Conservation (phyloP, 306 rosid genomes). For the Vigna reflexopilosa region DNA sequence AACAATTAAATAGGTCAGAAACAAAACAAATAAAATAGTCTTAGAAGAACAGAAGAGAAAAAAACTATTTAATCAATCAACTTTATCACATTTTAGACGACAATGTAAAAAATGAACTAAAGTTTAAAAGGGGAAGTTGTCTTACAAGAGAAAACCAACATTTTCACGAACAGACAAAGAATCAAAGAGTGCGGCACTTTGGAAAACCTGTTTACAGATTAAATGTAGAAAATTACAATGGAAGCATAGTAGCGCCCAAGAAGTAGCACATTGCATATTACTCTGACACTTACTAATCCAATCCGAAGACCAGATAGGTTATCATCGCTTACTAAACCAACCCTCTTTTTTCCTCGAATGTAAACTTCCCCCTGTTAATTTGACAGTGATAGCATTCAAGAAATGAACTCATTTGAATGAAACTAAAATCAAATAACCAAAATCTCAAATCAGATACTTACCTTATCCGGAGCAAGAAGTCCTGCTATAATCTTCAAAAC, state of each 20-base stretch:
- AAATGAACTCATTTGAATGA: background rate
- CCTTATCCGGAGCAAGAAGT: conserved; percentile 93
- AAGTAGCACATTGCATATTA: conserved; percentile 29
- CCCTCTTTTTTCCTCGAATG: conserved; percentile 83
- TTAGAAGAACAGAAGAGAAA: background rate
- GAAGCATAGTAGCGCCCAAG: conserved; percentile 2
- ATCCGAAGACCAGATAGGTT: conserved; percentile 91
- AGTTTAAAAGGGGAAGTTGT: conserved; percentile 42
- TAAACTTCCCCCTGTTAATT: conserved; percentile 90
- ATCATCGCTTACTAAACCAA: conserved; percentile 87
- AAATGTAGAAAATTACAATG: conserved; percentile 14
- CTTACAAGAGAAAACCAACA: conserved; percentile 99
- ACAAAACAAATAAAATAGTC: conserved; percentile 5
- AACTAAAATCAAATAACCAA: conserved; percentile 31
- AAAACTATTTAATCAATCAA: conserved; percentile 14
- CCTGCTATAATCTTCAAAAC: conserved; percentile 92
- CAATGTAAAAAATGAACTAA: background rate
- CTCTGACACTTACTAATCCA: conserved; percentile 73
- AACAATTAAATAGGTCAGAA: conserved; percentile 42
- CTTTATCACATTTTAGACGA: conserved; percentile 18
- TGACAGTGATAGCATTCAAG: conserved; percentile 32
- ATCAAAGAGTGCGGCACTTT: conserved; percentile 99
- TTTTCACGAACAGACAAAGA: conserved; percentile 96
- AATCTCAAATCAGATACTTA: conserved; percentile 31
- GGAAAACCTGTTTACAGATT: conserved; percentile 78